Evolutionary conservation across 2,329 filamentous ascomycete species (phyloP).

Genomic region (Sporothrix euskadiensis): DNA sequence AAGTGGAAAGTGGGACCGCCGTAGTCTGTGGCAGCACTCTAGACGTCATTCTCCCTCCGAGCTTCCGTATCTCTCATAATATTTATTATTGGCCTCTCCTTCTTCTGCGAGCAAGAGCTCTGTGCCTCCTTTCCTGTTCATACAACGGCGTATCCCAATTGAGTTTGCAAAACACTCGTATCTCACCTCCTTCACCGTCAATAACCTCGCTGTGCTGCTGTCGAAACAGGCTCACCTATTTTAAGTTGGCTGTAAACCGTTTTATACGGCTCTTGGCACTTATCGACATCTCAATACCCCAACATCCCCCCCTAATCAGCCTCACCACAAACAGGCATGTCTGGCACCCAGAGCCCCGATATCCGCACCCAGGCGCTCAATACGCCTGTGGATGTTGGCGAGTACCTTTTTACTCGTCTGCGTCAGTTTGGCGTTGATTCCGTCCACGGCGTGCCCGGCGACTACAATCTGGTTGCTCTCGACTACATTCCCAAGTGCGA

Average conservation of each 20-base stretch:
- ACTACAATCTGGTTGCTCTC: slow-evolving; percentile 57
- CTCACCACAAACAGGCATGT: slow-evolving; percentile 17
- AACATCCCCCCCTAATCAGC: neutral
- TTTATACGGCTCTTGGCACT: neutral
- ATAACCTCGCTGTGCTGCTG: neutral
- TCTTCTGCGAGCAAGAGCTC: neutral
- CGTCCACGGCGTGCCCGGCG: slow-evolving; percentile 53
- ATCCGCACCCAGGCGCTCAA: slow-evolving; percentile 31
- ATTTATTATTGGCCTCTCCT: neutral
- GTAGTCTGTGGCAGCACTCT: slow-evolving; percentile 10
- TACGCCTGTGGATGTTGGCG: slow-evolving; percentile 53
- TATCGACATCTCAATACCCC: neutral
- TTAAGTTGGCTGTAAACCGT: too few species aligned
- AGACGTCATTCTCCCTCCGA: slow-evolving; percentile 25
- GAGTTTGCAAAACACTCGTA: neutral
- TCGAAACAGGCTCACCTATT: neutral
- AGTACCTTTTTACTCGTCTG: slow-evolving; percentile 54
- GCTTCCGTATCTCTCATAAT: slow-evolving; percentile 2
- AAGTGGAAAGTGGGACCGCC: neutral
- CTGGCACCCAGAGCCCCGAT: slow-evolving; percentile 29
- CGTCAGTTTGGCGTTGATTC: slow-evolving; percentile 51
- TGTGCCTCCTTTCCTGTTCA: neutral
- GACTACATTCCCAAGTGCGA: slow-evolving; percentile 51
- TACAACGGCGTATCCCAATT: neutral
- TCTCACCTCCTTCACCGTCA: neutral